Base-by-base conservation (phyloP, 1,139 yeast species). In the Waltiozyma sp. region DNA sequence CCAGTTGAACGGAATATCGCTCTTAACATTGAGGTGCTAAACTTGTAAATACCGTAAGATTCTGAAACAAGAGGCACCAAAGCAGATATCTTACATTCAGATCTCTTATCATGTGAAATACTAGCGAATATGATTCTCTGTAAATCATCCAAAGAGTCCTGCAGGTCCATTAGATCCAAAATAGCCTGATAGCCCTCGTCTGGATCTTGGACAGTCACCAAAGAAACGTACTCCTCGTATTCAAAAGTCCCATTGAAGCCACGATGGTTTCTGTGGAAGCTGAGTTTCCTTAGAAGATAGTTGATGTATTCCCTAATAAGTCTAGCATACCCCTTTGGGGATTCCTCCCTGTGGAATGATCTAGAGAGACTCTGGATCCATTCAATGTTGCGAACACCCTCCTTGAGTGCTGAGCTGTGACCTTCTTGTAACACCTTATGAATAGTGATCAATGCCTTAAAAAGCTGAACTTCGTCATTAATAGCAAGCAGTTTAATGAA, bases 401-500 rank as follows among this genome's bases (percentile, higher is more conserved):
- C 96, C 45, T 77, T 74, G 55, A 91, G 68, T 10, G 87, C 80
- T 37, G 86, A 74, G 15, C 91, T 89, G 59, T 91, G 97, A 10
- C 98, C 98, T 61, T 91, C 98, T 61, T 91, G 97, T 19, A 89
- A 66, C n/a, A 91, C 94, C 60, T 89, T 89, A 59, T 91, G 97
- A 43, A 88, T 74, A 55, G 86, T 74, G 45, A 89, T 85, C 58
- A 91, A 68, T n/a, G 94, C 82, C 59, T 91, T 91, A 66, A 88
- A 89, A 49, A 85, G 65, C 61, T 83, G 95, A 23, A 88, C 73
- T 53, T 87, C 95, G 54, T 84, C 91, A 51, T 82, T 88, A 48
- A 88, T 68, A 2, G 96, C 95, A 53, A 81, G 80, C 41, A 83
- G 66, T 60, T 85, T 87, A 51, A 91, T 70, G 2, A 83, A 81